Base-by-base conservation (phyloP, 495 filamentous ascomycete species). In the Xylaria bambusicola region DNA sequence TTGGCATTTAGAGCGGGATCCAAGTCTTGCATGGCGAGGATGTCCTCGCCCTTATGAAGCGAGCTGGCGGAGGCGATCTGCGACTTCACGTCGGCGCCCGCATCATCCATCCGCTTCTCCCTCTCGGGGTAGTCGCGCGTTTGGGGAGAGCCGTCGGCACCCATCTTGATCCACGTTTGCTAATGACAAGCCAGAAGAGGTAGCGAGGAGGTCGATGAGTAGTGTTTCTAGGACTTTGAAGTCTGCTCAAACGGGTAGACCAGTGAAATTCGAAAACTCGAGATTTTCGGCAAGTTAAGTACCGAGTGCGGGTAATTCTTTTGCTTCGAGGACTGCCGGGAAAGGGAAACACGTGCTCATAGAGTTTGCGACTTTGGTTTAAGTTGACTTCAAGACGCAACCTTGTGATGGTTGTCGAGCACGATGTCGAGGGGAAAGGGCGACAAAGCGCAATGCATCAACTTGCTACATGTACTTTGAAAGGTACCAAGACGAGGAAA, bases 1-100 rank as follows among this genome's bases (percentile, higher is more conserved):
- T 89, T 89, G 10, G 80, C 80, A 54, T 82, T 84, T 53, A 89
- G 72, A 9, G 81, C 85, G n/a, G 82, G 83, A 61, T 90, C 86
- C 46, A 84, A 70, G 49, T 81, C 75, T 46, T 80, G 72, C 38
- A 71, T 73, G 7, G 77, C 70, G 6, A 86, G 70, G 48, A 86
- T 73, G 53, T 85, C 79, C 55, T 77, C 77, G 33, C 73, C 76
- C 49, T 72, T 60, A 36, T 48, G 58, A 33, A 49, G 5, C 13
- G 58, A 31, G 33, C 23, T 23, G 24, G 50, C 65, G 49, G 64
- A 36, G 3, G 9, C 20, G 1, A 6, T 62, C 49, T 61, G 62
- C 62, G 67, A 63, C 60, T 60, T 60, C 48, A 24, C 13, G n/a
- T 41, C 21, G 21, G 48, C 57, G 21, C 48, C 29, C 17, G 45